phyloP scores from a whole-genome alignment of 345 rosid genomes.

The Boechera divaricarpa region DNA sequence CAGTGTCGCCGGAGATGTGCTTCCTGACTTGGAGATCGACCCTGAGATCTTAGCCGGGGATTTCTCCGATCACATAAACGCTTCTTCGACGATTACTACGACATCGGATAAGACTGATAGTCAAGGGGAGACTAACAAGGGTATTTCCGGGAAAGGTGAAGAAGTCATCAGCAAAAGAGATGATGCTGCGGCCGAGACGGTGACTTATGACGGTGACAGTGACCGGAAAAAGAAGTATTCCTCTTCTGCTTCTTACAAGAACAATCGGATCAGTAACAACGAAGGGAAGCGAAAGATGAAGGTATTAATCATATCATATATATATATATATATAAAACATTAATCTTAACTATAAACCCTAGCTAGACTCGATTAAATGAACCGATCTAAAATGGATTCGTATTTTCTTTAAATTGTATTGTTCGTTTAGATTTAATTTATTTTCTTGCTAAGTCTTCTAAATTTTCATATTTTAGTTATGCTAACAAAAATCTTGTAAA shows the following conservation, averaged over 20 bases:
- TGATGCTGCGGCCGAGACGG: conserved; percentile 25
- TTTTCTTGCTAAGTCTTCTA: background rate
- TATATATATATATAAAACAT: too few relatives aligned
- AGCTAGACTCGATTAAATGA: background rate
- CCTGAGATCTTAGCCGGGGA: conserved; percentile 63
- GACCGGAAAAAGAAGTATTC: conserved; percentile 61
- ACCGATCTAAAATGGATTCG: background rate
- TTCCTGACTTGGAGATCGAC: conserved; percentile 81
- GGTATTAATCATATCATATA: conserved; percentile 4
- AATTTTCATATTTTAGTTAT: too few relatives aligned
- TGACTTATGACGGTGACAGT: conserved; percentile 33
- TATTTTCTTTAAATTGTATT: too few relatives aligned
- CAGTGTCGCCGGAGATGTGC: conserved; percentile 55
- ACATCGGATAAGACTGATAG: conserved; percentile 45
- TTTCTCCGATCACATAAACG: conserved; percentile 48
- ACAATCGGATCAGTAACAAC: conserved; percentile 34
- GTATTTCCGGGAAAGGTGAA: conserved; percentile 48
- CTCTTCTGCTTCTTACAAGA: conserved; percentile 45
- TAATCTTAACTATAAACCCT: conserved; percentile 19
- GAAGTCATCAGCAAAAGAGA: conserved; percentile 48
- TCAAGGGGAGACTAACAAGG: conserved; percentile 56
- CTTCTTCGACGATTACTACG: conserved; percentile 37
- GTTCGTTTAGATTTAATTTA: background rate
- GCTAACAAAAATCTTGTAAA: background rate
- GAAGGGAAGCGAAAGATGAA: conserved; percentile 44